These are phyloP conservation scores for Colletotrichum magnum DNA, from an alignment of 2,329 filamentous ascomycete genomes.

Conservation along the genomic window DNA sequence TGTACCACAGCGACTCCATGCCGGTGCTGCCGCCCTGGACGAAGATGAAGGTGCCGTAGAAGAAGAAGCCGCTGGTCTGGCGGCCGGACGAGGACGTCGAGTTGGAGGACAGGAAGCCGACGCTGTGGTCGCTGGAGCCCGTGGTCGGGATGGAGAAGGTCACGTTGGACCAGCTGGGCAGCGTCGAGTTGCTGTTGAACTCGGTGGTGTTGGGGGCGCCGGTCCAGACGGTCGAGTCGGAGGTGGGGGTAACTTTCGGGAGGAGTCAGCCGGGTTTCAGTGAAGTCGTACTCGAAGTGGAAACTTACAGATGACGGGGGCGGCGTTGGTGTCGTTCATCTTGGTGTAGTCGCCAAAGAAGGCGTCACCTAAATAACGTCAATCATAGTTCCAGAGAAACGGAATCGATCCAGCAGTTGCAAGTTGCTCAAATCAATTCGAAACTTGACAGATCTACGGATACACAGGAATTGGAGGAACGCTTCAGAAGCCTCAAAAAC, in stretches of 20 bases:
- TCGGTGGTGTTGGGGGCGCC: constrained; percentile 42
- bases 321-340: constrained; percentile 31
- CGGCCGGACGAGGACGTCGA: constrained; percentile 13
- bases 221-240: constrained; percentile 37
- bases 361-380: constrained; percentile 18
- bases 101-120: constrained; percentile 42
- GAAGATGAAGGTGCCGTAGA: constrained; percentile 46
- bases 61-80: constrained; percentile 44
- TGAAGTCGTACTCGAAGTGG: no score
- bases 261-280: no score
- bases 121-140: constrained; percentile 40
- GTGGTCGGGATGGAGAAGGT: constrained; percentile 44
- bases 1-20: constrained; percentile 45
- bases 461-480: neutral
- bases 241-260: constrained; percentile 36
- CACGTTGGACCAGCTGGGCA: constrained; percentile 44
- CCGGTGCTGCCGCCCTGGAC: constrained; percentile 4
- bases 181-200: constrained; percentile 11
- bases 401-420: neutral
- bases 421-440: neutral
- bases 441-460: neutral
- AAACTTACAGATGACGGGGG: constrained; percentile 31
- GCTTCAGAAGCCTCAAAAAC: neutral
- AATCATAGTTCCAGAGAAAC: neutral
- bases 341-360: constrained; percentile 26